A percentile compares a stretch with the other conserved stretches of the same genome.
These are phyloP conservation scores for Penicillium sp. DNA, from an alignment of 2,329 filamentous ascomycete species.

Conservation along the genomic window DNA sequence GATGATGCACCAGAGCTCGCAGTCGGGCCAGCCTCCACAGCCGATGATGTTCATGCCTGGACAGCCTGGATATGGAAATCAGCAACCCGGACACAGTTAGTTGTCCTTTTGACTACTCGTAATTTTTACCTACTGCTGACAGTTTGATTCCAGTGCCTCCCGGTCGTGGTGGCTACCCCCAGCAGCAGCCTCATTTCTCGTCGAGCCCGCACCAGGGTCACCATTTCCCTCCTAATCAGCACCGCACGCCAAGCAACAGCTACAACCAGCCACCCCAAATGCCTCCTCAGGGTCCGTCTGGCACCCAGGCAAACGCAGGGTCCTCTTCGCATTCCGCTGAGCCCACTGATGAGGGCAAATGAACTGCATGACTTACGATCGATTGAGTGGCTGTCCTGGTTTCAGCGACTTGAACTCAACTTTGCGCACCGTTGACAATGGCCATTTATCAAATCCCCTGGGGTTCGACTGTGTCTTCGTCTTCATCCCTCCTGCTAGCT, in stretches of 20 bases:
- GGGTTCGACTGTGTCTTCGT: conserved; percentile 2
- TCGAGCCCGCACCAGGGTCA: conserved; percentile 65
- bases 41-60: conserved; percentile 73
- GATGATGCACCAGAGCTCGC: conserved; percentile 94
- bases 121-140: conserved; percentile 34
- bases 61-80: conserved; percentile 66
- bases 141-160: conserved; percentile 54
- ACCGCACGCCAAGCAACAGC: conserved; percentile 56
- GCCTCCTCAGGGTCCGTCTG: conserved; percentile 46
- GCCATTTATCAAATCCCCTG: conserved; percentile 3
- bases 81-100: conserved; percentile 73
- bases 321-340: conserved; percentile 43
- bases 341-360: conserved; percentile 50
- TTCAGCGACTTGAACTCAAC: conserved; percentile 3
- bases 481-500: conserved; percentile 6
- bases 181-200: conserved; percentile 62
- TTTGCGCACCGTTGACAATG: conserved; percentile 5
- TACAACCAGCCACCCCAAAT: conserved; percentile 50
- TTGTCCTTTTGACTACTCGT: conserved; percentile 25
- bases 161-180: conserved; percentile 59
- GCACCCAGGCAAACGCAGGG: conserved; percentile 28
- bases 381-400: conserved; percentile 1
- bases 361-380: conserved; percentile 23
- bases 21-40: conserved; percentile 74
- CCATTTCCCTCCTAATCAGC: conserved; percentile 59